phyloP scores from a whole-genome alignment of 352 stramenopile species.

The Phytophthora aleatoria region DNA sequence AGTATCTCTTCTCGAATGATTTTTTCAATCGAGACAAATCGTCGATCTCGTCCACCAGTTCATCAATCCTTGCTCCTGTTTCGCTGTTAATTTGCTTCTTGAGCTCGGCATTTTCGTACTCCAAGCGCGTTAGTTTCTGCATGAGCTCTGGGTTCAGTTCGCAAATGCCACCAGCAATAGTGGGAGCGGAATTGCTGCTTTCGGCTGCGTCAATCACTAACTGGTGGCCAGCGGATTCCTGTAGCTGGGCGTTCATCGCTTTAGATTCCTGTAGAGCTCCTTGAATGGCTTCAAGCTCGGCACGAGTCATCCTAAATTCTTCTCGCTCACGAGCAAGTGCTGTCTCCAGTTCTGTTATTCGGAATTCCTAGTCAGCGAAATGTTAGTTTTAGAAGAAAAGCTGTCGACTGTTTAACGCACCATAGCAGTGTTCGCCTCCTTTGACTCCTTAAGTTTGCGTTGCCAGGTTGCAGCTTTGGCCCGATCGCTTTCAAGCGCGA shows the following conservation, averaged over 20 bases:
- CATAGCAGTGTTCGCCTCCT: slow-evolving; percentile 65
- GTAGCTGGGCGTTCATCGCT: slow-evolving; percentile 54
- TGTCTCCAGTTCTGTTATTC: slow-evolving; percentile 58
- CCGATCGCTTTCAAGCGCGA: slow-evolving; percentile 58
- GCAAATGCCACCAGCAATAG: slow-evolving; percentile 42
- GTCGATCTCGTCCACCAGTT: slow-evolving; percentile 59
- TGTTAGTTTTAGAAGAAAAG: neutral
- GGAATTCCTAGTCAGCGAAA: slow-evolving; percentile 53
- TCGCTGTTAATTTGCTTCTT: slow-evolving; percentile 56
- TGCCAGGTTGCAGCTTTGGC: slow-evolving; percentile 54
- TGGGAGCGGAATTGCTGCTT: slow-evolving; percentile 1
- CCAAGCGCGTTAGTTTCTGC: slow-evolving; percentile 60
- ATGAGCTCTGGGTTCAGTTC: slow-evolving; percentile 76
- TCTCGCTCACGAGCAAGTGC: slow-evolving; percentile 36
- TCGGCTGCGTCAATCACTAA: slow-evolving; percentile 4
- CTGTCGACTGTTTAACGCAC: slow-evolving; percentile 33
- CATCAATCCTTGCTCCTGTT: slow-evolving; percentile 59
- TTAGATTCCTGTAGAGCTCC: slow-evolving; percentile 44
- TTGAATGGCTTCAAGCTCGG: slow-evolving; percentile 39
- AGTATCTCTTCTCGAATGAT: slow-evolving; percentile 75
- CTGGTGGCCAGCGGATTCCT: slow-evolving; percentile 41
- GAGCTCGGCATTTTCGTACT: slow-evolving; percentile 63
- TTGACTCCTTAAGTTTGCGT: slow-evolving; percentile 69
- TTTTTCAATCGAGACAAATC: slow-evolving; percentile 66
- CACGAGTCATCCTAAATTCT: slow-evolving; percentile 32